Base-by-base conservation (phyloP, 129 eudicot genomes). In the Scalesia atractyloides region DNA sequence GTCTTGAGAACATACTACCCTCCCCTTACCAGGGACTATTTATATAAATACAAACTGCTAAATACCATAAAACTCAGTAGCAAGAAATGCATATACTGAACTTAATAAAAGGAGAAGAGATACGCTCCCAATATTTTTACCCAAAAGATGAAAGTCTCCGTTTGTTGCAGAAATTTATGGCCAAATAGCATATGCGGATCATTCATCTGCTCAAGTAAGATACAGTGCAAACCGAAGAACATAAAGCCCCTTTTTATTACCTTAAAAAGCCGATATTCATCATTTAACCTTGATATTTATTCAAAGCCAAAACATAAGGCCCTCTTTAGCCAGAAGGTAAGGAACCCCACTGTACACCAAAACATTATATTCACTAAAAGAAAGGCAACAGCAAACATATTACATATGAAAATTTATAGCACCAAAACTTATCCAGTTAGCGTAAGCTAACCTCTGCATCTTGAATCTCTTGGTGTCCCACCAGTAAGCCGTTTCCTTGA, bases 21-120 rank as follows among this genome's bases (percentile, higher is more conserved):
- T 82, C 90, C 90, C 88, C 99, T 91, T 88, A 88, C 96, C 97
- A 86, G 89, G 94, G 96, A 72, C 65, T 77, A 74, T 59, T 24
- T 59, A 46, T 73, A 65, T 22, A 22, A 22, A 22, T 22, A 22
- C 26, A 22, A 22, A 82, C 77, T 76, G 70, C 80, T 56, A 81
- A 79, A 81, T 91, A 91, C 96, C 97, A 78, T 79, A 84, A 75
- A 67, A 82, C 66, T 82, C 84, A 91, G 91, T 86, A 90, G 76
- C 89, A 87, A 74, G 67, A 84, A 63, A 78, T 81, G 75, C 75
- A 85, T 36, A 68, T 76, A 73, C 82, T 74, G 66, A 81, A 77
- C 64, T 81, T 69, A 76, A 76, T 76, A 67, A 68, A 71, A 76
- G 85, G 87, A 80, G 80, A 67, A 79, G 84, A 84, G 80, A 84